phyloP scores from a whole-genome alignment of 495 filamentous ascomycete species.

The Penicillium egyptiacum region DNA sequence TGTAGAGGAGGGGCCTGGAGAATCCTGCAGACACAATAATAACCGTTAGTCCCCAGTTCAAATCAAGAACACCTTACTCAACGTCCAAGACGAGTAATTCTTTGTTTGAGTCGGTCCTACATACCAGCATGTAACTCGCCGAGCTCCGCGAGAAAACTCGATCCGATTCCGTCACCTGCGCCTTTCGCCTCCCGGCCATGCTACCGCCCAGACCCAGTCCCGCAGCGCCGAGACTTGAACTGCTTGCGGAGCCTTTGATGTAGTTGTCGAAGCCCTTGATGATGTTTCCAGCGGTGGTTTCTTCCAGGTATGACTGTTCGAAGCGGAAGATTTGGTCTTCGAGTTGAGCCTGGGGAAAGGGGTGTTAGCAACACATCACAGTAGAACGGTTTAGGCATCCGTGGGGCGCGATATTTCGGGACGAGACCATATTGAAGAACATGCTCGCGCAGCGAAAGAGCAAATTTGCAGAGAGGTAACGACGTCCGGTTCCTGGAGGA shows the following conservation, averaged over 20 bases:
- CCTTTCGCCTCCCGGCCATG: conserved; percentile 44
- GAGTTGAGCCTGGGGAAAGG: conserved; percentile 48
- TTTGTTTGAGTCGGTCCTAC: neutral
- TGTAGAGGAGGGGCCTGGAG: conserved; percentile 47
- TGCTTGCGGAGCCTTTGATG: conserved; percentile 73
- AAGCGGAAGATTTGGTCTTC: conserved; percentile 84
- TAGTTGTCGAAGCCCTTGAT: conserved; percentile 97
- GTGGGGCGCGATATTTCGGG: neutral
- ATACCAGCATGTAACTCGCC: conserved; percentile 52
- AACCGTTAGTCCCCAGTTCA: conserved; percentile 6
- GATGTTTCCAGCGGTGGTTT: conserved; percentile 88
- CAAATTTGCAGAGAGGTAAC: neutral
- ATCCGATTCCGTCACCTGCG: conserved; percentile 48
- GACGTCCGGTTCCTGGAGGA: neutral
- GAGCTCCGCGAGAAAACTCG: conserved; percentile 54
- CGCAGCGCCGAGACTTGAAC: conserved; percentile 32
- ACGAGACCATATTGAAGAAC: neutral
- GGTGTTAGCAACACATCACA: conserved; percentile 7
- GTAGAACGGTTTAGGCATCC: neutral
- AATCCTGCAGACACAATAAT: conserved; percentile 35
- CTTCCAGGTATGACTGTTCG: conserved; percentile 87
- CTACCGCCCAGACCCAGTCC: conserved; percentile 47
- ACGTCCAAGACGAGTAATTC: neutral
- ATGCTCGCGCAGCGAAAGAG: neutral
- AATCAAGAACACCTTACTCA: neutral